These are phyloP conservation scores for Eucalyptus caleyi DNA, from an alignment of 345 rosid genomes.

Conservation along the genomic window DNA sequence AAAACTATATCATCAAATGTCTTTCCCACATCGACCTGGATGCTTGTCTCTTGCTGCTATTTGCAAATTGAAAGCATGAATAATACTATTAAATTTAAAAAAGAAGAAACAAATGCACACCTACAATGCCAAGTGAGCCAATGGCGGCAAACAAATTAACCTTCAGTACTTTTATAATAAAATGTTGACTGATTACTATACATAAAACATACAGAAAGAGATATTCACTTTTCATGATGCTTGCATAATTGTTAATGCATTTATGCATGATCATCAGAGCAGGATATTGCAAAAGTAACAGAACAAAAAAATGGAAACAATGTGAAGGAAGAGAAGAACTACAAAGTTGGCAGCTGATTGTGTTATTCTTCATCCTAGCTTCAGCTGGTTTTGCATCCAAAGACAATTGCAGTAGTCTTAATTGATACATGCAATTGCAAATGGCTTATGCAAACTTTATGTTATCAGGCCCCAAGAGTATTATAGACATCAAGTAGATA, in stretches of 20 bases:
- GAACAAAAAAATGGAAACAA: not conserved
- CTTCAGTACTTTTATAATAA: not conserved
- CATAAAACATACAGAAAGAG: not conserved
- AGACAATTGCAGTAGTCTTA: not conserved
- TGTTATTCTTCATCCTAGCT: not conserved
- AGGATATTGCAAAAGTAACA: not conserved
- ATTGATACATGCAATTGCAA: not conserved
- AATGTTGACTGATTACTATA: not conserved
- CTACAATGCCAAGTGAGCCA: not conserved
- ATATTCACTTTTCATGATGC: not conserved
- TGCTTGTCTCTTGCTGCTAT: conserved; percentile 42
- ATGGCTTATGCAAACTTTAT: not conserved
- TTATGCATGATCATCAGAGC: not conserved
- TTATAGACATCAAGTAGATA: not conserved
- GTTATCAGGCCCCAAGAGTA: not conserved
- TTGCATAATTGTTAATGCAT: not conserved
- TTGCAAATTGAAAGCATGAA: not conserved
- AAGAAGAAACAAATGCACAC: not conserved
- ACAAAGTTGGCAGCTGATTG: not conserved
- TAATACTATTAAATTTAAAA: not conserved
- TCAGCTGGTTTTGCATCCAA: not conserved
- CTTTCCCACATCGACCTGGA: conserved; percentile 63
- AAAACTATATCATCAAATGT: conserved; percentile 65
- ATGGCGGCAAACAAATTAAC: not conserved
- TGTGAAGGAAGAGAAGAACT: not conserved